phyloP scores from a whole-genome alignment of 768 basidiomycete genomes.

The Lentinula detonsa region DNA sequence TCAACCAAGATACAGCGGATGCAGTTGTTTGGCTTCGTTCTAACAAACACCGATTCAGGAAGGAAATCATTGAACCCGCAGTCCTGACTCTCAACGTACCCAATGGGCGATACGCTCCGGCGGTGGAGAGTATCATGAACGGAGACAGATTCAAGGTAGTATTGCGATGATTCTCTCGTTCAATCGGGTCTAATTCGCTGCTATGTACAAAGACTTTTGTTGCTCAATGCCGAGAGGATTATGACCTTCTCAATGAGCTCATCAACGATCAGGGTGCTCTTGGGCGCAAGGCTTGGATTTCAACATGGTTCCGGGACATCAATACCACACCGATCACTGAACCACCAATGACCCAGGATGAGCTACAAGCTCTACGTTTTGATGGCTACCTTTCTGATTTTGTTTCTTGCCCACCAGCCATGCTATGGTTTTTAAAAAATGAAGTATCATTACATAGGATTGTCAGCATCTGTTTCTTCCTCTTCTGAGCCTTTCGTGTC shows the following conservation, averaged over 20 bases:
- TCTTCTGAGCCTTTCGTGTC: not conserved
- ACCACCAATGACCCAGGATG: conserved; percentile 54
- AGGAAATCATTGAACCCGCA: conserved; percentile 84
- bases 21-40: conserved; percentile 70
- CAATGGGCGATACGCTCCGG: conserved; percentile 52
- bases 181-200: not conserved
- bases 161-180: conserved; percentile 10
- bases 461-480: conserved; percentile 34
- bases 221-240: conserved; percentile 78
- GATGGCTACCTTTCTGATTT: conserved; percentile 67
- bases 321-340: conserved; percentile 26
- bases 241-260: conserved; percentile 57
- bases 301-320: conserved; percentile 59
- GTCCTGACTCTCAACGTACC: conserved; percentile 69
- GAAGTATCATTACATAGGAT: conserved; percentile 66
- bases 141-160: conserved; percentile 55
- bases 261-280: conserved; percentile 60
- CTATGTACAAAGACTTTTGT: conserved; percentile 65
- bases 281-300: conserved; percentile 49
- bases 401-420: conserved; percentile 67
- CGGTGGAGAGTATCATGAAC: conserved; percentile 71
- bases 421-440: conserved; percentile 64
- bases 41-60: conserved; percentile 62
- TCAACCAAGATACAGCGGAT: conserved; percentile 56
- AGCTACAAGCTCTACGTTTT: conserved; percentile 31